Conservation (phyloP, 116 monocot species). For the Papilionanthe hybrid region DNA sequence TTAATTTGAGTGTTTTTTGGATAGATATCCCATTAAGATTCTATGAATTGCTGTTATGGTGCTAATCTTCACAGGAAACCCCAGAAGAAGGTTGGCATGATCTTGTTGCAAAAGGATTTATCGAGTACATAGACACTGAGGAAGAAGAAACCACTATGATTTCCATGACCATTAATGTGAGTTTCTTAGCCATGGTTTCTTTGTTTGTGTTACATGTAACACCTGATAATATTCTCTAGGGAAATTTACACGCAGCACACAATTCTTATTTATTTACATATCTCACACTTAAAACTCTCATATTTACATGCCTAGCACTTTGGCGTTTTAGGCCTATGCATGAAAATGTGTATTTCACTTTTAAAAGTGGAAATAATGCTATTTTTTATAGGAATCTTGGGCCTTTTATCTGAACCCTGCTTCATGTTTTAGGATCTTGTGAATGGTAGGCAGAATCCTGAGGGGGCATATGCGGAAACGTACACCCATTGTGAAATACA, state of each 20-base stretch:
- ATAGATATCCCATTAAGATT: background rate
- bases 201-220: background rate
- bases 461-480: conserved; percentile 87
- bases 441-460: conserved; percentile 83
- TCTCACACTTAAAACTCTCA: too few species aligned
- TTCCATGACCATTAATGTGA: conserved; percentile 98
- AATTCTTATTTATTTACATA: too few species aligned
- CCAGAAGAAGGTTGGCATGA: conserved; percentile 97
- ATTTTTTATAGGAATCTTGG: background rate
- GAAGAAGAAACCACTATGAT: conserved; percentile 99
- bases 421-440: conserved; percentile 72
- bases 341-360: too few species aligned
- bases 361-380: too few species aligned
- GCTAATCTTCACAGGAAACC: conserved; percentile 43
- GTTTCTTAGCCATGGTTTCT: conserved; percentile 2
- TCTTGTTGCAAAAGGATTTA: conserved; percentile 91
- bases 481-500: conserved; percentile 99
- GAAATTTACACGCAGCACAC: background rate
- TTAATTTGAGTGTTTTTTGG: background rate
- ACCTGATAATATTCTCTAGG: background rate
- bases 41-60: background rate
- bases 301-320: too few species aligned
- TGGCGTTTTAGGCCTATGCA: too few species aligned
- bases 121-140: conserved; percentile 97
- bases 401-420: background rate